phyloP scores from a whole-genome alignment of 257 asterid genomes.

The Orobanche coerulescens region DNA sequence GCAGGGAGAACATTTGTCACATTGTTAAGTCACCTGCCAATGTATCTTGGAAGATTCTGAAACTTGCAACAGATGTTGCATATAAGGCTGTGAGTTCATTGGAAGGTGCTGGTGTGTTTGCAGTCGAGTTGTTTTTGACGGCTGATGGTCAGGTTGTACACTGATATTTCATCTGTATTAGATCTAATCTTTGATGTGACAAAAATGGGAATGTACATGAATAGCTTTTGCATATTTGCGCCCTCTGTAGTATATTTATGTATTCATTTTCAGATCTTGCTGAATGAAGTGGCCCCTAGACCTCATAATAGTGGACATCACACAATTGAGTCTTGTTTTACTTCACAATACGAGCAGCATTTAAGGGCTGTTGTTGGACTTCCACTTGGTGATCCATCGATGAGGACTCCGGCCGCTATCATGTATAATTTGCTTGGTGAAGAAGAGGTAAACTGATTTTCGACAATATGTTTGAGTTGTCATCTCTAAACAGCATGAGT shows the following conservation, averaged over 20 bases:
- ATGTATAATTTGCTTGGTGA: conserved; percentile 96
- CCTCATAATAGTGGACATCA: conserved; percentile 99
- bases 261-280: conserved; percentile 49
- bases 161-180: conserved; percentile 1
- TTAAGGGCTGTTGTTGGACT: conserved; percentile 91
- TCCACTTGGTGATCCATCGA: conserved; percentile 92
- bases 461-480: no score
- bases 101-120: conserved; percentile 95
- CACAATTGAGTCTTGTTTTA: conserved; percentile 77
- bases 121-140: conserved; percentile 88
- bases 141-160: conserved; percentile 75
- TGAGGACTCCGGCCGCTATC: conserved; percentile 76
- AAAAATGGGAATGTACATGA: background rate
- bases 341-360: conserved; percentile 96
- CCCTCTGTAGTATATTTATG: conserved; percentile 16
- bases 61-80: conserved; percentile 88
- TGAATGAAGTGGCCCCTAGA: conserved; percentile 97
- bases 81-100: conserved; percentile 69
- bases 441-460: conserved; percentile 57
- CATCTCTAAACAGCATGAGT: conserved; percentile 4
- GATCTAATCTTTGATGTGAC: conserved; percentile 1
- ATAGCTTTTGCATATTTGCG: conserved; percentile 13
- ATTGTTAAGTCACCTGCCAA: conserved; percentile 90
- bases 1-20: conserved; percentile 90
- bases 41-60: conserved; percentile 62